These are phyloP conservation scores for Chaetothyriales sp. DNA, from an alignment of 2,329 filamentous ascomycete genomes.

Conservation along the genomic window DNA sequence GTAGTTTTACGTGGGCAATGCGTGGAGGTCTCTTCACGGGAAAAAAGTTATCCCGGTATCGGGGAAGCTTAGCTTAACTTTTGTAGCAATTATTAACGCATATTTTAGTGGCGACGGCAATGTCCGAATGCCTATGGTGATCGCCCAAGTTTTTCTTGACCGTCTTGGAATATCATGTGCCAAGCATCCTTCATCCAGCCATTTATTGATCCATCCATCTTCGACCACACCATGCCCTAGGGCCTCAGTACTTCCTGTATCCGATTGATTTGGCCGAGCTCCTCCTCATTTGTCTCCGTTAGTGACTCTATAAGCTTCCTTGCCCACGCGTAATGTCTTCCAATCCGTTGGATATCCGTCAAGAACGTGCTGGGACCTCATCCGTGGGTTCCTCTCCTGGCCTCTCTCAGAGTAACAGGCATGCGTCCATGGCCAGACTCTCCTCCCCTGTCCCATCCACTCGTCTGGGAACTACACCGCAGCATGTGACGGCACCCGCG, in stretches of 20 bases:
- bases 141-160: no score
- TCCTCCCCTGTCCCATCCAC: slow-evolving; percentile 43
- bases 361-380: slow-evolving; percentile 4
- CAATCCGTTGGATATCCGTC: slow-evolving; percentile 13
- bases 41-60: no score
- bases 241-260: neutral
- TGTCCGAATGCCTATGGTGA: no score
- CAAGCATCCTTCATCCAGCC: neutral
- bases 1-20: no score
- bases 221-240: no score
- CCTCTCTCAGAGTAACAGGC: slow-evolving; percentile 31
- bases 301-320: neutral
- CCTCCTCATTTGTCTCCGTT: neutral
- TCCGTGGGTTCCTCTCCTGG: slow-evolving; percentile 6
- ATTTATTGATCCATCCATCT: neutral
- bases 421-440: slow-evolving; percentile 41
- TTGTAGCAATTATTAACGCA: no score
- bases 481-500: slow-evolving; percentile 31
- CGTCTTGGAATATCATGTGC: no score
- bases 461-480: slow-evolving; percentile 32
- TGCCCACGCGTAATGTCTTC: slow-evolving; percentile 9
- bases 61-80: no score
- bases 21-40: no score
- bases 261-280: neutral
- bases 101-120: no score